Evolutionary conservation across 371 early-diverging fungal genomes (phyloP).

Genomic region (Gilbertella persicaria): DNA sequence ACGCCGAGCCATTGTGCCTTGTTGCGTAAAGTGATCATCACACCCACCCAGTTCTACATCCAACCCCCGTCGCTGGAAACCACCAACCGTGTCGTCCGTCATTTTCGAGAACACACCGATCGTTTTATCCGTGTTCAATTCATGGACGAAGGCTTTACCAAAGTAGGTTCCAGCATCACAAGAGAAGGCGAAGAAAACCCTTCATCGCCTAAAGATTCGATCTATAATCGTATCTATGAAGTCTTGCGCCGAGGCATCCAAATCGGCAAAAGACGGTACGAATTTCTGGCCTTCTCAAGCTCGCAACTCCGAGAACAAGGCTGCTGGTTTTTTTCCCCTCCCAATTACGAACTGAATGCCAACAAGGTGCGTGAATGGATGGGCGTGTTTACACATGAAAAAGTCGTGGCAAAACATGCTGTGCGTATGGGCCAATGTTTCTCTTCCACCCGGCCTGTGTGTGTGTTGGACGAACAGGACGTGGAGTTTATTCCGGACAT

Average conservation of each 20-base stretch:
- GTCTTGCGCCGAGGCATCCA: slow-evolving; percentile 59
- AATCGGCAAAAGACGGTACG: slow-evolving; percentile 60
- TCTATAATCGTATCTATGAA: slow-evolving; percentile 55
- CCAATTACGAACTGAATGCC: slow-evolving; percentile 34
- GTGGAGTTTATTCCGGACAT: slow-evolving; percentile 61
- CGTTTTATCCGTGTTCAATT: slow-evolving; percentile 73
- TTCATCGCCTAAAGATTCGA: slow-evolving; percentile 29
- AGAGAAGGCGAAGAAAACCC: background rate
- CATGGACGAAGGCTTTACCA: slow-evolving; percentile 60
- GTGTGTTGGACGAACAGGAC: slow-evolving; percentile 31
- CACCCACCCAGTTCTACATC: slow-evolving; percentile 62
- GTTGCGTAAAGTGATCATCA: slow-evolving; percentile 62
- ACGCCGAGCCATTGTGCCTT: slow-evolving; percentile 56
- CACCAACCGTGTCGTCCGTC: slow-evolving; percentile 69
- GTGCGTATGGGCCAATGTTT: slow-evolving; percentile 81
- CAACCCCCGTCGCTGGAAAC: slow-evolving; percentile 60
- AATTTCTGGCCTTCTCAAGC: slow-evolving; percentile 73
- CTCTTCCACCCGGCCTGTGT: slow-evolving; percentile 63
- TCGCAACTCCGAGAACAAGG: slow-evolving; percentile 71
- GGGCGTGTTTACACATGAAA: slow-evolving; percentile 72
- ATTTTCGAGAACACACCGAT: slow-evolving; percentile 49
- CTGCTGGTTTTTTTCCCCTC: slow-evolving; percentile 73
- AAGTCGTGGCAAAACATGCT: slow-evolving; percentile 72
- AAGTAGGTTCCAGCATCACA: slow-evolving; percentile 34
- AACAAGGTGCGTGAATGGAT: slow-evolving; percentile 69